Base-by-base conservation (phyloP, 805 yeast species). In the Monosporozyma aerobia region DNA sequence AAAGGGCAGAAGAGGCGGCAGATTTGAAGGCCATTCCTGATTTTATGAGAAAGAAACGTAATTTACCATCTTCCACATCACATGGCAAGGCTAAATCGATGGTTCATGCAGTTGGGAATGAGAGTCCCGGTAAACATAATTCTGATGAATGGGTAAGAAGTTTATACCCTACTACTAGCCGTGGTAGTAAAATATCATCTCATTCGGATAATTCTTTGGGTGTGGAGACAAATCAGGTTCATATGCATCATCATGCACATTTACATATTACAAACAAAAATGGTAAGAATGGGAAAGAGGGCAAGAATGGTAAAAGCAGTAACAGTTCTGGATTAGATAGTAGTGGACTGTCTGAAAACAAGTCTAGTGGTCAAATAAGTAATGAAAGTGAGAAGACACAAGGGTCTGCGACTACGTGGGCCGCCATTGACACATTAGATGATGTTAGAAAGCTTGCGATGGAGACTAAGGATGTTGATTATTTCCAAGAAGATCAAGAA, bases 361-460 rank as follows among this genome's bases (percentile, higher is more conserved):
- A 44, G 86, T 51, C 49, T 8, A n/a, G 5, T 35, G 40, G 72
- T 79, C 55, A 90, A 83, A 69, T 22, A 35, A 47, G 49, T 41
- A 41, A 23, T 25, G 45, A 41, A 5, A 40, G 44, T 40, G 6
- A 96, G 87, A 19, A 3, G 6, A 41, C 16, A 2, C 16, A 29
- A 5, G 45, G 45, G 11, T 19, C 25, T 67, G 77, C 78, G 6
- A 51, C 47, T 61, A 73, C 87, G 47, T 90, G 96, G 95, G 83
- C 92, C 6, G 95, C 88, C 59, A 82, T 90, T 49, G 96, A 87
- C 60, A 84, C 87, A 0, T 73, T 92, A 56, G 90, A 88, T 57
- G 95, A 87, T 57, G 94, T 89, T 7, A 77, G 78, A 53, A 74
- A 73, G 50, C 74, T 84, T 73, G 80, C 87, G 1, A 60, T 61